Evolutionary conservation across 2,329 filamentous ascomycete species (phyloP).

Genomic region (Nigrospora osmanthi): DNA sequence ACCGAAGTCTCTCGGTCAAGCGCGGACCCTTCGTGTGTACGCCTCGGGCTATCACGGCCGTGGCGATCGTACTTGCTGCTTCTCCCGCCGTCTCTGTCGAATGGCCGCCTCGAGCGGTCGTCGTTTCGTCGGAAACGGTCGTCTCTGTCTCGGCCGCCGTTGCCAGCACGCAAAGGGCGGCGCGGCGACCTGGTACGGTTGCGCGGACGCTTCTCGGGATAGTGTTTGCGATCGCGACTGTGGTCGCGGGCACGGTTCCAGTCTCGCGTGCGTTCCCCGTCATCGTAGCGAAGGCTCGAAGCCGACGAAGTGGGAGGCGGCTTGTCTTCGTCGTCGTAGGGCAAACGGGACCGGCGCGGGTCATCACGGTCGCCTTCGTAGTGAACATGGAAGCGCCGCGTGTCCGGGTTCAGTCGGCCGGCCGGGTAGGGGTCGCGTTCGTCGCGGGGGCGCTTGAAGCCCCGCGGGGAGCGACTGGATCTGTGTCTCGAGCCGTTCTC

Average conservation of each 20-base stretch:
- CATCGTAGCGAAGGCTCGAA: conserved; percentile 35
- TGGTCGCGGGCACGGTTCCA: conserved; percentile 18
- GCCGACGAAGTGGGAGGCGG: conserved; percentile 31
- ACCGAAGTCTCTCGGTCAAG: conserved; percentile 55
- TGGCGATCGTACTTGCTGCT: conserved; percentile 36
- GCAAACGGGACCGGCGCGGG: conserved; percentile 36
- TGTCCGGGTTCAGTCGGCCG: conserved; percentile 40
- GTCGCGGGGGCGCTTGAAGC: conserved; percentile 59
- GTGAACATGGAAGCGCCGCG: conserved; percentile 51
- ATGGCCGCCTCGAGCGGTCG: conserved; percentile 13
- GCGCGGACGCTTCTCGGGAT: conserved; percentile 45
- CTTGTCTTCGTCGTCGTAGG: conserved; percentile 52
- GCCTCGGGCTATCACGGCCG: conserved; percentile 27
- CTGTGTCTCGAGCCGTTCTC: conserved; percentile 27
- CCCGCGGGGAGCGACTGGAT: conserved; percentile 52
- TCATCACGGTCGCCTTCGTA: conserved; percentile 50
- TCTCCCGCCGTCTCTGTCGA: conserved; percentile 20
- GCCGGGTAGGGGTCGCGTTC: conserved; percentile 44
- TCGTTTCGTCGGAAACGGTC: conserved; percentile 14
- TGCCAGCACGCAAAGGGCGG: conserved; percentile 9
- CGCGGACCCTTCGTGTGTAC: conserved; percentile 49
- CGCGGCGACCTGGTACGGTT: conserved; percentile 28
- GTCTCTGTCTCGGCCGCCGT: conserved; percentile 15
- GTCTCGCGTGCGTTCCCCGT: conserved; percentile 36
- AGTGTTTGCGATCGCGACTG: conserved; percentile 42